phyloP scores from a whole-genome alignment of 1,284 basidiomycete species.

The Cryptococcus jaspeensis region DNA sequence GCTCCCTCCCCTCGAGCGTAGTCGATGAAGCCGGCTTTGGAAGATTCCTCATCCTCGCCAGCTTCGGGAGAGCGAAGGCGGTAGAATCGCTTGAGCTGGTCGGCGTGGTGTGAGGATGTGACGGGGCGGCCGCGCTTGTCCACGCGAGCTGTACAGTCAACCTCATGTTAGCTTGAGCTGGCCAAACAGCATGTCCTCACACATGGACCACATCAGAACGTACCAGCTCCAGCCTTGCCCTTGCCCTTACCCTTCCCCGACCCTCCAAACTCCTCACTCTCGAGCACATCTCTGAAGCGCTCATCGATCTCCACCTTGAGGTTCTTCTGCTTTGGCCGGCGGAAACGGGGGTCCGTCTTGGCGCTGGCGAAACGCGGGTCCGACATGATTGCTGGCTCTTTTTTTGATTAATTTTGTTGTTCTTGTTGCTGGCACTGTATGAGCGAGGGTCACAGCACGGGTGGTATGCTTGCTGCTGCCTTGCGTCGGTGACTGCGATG shows the following conservation, averaged over 20 bases:
- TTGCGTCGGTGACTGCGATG: not conserved
- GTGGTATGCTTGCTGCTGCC: no score
- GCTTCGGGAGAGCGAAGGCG: slow-evolving; percentile 56
- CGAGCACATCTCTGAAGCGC: slow-evolving; percentile 83
- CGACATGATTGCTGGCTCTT: slow-evolving; percentile 7
- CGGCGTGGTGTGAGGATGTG: slow-evolving; percentile 66
- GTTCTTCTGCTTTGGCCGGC: slow-evolving; percentile 73
- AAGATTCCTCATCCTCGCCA: slow-evolving; percentile 48
- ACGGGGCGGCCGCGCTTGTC: slow-evolving; percentile 89
- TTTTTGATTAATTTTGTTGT: not conserved
- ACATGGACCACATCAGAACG: not conserved
- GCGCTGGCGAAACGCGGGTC: slow-evolving; percentile 85
- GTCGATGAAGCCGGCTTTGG: slow-evolving; percentile 56
- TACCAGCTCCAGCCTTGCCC: slow-evolving; percentile 15
- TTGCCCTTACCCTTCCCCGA: slow-evolving; percentile 51
- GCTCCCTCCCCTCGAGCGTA: slow-evolving; percentile 86
- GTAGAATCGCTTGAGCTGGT: slow-evolving; percentile 80
- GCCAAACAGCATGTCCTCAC: not conserved
- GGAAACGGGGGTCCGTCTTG: slow-evolving; percentile 89
- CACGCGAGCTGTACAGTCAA: slow-evolving; percentile 59
- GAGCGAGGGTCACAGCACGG: no score
- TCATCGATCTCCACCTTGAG: slow-evolving; percentile 88
- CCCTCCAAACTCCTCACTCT: slow-evolving; percentile 53
- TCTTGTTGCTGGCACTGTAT: not conserved
- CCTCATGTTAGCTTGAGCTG: not conserved